Evolutionary conservation across 2,329 filamentous ascomycete genomes (phyloP).

Genomic region (Nectriaceae sp.): DNA sequence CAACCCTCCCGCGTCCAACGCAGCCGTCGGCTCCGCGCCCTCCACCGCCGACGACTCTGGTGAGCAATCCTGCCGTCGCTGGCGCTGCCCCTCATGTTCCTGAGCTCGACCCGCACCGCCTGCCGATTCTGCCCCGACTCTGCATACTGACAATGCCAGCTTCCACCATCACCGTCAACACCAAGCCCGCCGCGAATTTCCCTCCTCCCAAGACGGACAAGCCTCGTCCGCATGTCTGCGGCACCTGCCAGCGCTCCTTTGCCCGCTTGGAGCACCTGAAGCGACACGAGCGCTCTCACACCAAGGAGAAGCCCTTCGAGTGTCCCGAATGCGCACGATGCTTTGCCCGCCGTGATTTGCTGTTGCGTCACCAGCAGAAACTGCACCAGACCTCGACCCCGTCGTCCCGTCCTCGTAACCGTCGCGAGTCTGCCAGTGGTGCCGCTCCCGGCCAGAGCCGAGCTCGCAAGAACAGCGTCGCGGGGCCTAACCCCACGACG

Average conservation of each 20-base stretch:
- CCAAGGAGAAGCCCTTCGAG: constrained; percentile 98
- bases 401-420: constrained; percentile 81
- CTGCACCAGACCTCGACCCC: constrained; percentile 91
- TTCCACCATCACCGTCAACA: constrained; percentile 55
- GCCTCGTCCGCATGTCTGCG: constrained; percentile 91
- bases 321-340: constrained; percentile 93
- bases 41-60: constrained; percentile 42
- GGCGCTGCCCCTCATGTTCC: constrained; percentile 37
- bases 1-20: constrained; percentile 33
- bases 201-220: constrained; percentile 96
- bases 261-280: constrained; percentile 95
- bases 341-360: constrained; percentile 89
- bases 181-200: constrained; percentile 50
- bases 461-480: constrained; percentile 91
- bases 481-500: constrained; percentile 47
- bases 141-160: constrained; percentile 39
- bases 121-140: constrained; percentile 21
- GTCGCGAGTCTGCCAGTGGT: constrained; percentile 84
- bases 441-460: constrained; percentile 67
- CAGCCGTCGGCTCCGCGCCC: constrained; percentile 29
- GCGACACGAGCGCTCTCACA: constrained; percentile 96
- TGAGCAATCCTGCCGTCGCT: constrained; percentile 35
- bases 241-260: constrained; percentile 88
- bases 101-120: constrained; percentile 23
- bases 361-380: constrained; percentile 97